These are phyloP conservation scores for Cytospora piceae DNA, from an alignment of 2,329 filamentous ascomycete species.

Conservation along the genomic window DNA sequence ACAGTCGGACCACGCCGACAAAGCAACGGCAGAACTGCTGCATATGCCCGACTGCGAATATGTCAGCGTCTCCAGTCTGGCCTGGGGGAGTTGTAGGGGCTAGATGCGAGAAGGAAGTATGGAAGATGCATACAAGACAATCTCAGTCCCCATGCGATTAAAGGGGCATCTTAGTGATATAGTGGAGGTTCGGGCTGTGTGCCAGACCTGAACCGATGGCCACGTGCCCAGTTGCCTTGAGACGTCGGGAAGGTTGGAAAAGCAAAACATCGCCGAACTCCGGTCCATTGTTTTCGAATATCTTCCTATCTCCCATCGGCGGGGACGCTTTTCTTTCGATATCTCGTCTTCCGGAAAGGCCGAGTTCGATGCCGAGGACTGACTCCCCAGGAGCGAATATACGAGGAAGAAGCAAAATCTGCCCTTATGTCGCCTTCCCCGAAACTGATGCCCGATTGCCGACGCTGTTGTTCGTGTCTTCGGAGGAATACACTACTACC, in stretches of 20 bases:
- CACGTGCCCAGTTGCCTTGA: neutral
- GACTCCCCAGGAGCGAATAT: neutral
- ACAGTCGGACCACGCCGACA: neutral
- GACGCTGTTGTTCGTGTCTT: neutral
- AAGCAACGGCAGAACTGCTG: neutral
- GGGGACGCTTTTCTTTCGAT: neutral
- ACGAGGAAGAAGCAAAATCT: neutral
- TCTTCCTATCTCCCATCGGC: neutral
- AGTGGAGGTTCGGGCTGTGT: slow-evolving; percentile 1
- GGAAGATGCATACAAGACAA: neutral
- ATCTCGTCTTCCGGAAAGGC: neutral
- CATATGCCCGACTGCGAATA: neutral
- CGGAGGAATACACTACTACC: neutral
- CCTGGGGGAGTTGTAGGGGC: neutral
- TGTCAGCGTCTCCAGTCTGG: neutral
- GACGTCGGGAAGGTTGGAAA: neutral
- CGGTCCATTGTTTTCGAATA: neutral
- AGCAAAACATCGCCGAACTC: neutral
- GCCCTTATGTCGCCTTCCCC: neutral
- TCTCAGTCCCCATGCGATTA: slow-evolving; percentile 15
- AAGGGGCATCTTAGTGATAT: neutral
- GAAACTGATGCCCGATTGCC: neutral
- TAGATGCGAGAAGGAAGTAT: neutral
- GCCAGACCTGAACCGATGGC: neutral
- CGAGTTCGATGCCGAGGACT: neutral